phyloP scores from a whole-genome alignment of 345 rosid genomes.

The Lepidium didymum region DNA sequence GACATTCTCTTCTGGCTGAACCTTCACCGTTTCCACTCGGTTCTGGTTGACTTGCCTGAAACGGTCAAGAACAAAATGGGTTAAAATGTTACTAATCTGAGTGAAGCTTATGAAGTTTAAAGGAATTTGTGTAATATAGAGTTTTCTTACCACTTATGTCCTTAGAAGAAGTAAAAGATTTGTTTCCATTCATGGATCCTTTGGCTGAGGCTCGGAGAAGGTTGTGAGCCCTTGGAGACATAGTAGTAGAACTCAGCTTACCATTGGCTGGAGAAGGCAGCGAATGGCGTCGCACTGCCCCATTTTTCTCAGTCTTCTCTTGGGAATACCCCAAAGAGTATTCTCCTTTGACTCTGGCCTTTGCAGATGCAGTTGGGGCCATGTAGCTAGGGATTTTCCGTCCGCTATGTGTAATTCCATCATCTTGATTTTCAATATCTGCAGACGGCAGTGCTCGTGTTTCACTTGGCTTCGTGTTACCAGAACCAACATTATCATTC shows the following conservation, averaged over 20 bases:
- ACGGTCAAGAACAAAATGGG: slow-evolving; percentile 1
- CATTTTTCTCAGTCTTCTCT: slow-evolving; percentile 43
- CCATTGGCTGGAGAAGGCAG: slow-evolving; percentile 51
- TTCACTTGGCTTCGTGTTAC: slow-evolving; percentile 39
- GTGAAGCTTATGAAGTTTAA: not conserved
- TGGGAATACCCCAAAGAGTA: slow-evolving; percentile 40
- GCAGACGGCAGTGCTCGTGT: slow-evolving; percentile 52
- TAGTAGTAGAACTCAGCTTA: slow-evolving; percentile 36
- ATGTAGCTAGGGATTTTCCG: slow-evolving; percentile 73
- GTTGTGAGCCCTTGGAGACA: slow-evolving; percentile 51
- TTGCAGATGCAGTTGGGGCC: slow-evolving; percentile 83
- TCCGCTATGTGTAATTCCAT: slow-evolving; percentile 33
- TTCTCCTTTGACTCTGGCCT: slow-evolving; percentile 66
- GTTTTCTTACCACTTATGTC: slow-evolving; percentile 44
- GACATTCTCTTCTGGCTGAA: slow-evolving; percentile 2
- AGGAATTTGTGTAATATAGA: not conserved
- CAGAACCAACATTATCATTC: slow-evolving; percentile 24
- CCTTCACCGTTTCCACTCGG: slow-evolving; percentile 76
- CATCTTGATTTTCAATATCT: slow-evolving; percentile 42
- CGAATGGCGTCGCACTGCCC: slow-evolving; percentile 56
- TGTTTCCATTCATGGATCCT: slow-evolving; percentile 43
- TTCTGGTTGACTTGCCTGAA: slow-evolving; percentile 57
- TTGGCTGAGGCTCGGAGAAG: slow-evolving; percentile 47
- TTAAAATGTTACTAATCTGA: not conserved
- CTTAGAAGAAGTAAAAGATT: slow-evolving; percentile 51